Base-by-base conservation (phyloP, 2,329 filamentous ascomycete genomes). In the Phialophora verrucosa region DNA sequence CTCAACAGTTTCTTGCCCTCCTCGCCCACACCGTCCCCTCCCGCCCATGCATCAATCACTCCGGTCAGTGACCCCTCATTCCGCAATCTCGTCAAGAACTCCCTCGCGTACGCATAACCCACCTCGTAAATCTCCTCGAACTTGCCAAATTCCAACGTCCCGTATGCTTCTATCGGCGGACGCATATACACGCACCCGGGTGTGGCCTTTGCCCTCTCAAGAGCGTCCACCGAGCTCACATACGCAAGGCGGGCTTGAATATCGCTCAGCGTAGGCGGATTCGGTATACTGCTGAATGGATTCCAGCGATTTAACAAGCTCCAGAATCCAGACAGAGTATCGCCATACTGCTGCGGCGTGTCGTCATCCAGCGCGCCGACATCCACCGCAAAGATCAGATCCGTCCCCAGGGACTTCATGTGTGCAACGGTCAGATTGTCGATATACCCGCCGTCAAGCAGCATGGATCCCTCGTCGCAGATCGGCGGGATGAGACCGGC, bases 371-470 rank as follows among this genome's bases (percentile, higher is more conserved):
- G 83, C 10, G 92, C 89, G 27, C 96, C 96, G 0, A 99, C 95
- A 74, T 99, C 95, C 31, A 99, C 87, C 0, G 95, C 95, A 76
- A 99, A 97, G 70, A 99, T 96, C 53, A 95, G 88, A 74, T 97
- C 92, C 11, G 93, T 93, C 0, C 95, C 95, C 0, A 99, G 85
- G 2, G 89, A 90, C 78, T 96, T 97, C 95, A 99, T 99, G 78
- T 98, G 93, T 14, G 92, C 90, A 20, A 99, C 96, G 0, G 95
- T 98, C 65, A 99, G 82, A 73, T 99, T 99, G 83, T 99, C 95
- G 60, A 98, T 90, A 77, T 99, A 99, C 17, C 95, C 95, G 50
- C 95, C 95, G 73, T 99, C 95, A 0, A 99, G 85, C 1, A 99
- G 84, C 93, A 99, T 96, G 81, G 90, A 94, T 27, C 96, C 95